These are phyloP conservation scores for Solanum hybrid DNA, from an alignment of 305 asterid genomes.

Conservation along the genomic window DNA sequence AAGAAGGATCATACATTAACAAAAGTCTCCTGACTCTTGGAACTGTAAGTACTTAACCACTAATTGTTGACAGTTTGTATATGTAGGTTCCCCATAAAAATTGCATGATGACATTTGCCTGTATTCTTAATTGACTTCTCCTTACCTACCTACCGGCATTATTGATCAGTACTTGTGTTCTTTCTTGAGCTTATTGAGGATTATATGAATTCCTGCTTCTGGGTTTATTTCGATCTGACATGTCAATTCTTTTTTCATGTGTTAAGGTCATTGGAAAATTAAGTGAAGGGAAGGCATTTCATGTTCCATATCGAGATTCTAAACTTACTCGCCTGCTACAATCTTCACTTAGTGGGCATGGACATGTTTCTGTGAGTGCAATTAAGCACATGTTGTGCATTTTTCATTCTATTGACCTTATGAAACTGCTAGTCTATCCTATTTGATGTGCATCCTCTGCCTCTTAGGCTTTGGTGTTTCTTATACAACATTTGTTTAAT, in stretches of 20 bases:
- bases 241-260: constrained; percentile 11
- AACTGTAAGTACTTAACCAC: constrained; percentile 55
- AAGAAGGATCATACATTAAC: constrained; percentile 97
- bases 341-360: constrained; percentile 93
- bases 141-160: neutral
- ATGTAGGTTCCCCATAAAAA: neutral
- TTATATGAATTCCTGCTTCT: constrained; percentile 2
- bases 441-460: neutral
- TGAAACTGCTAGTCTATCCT: neutral
- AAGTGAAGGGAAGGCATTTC: constrained; percentile 95
- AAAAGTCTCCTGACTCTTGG: constrained; percentile 99
- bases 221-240: constrained; percentile 1
- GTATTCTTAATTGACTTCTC: neutral
- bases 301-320: constrained; percentile 97
- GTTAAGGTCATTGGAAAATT: constrained; percentile 92
- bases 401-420: neutral
- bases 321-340: constrained; percentile 94
- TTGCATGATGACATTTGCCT: neutral
- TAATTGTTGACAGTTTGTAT: neutral
- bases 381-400: neutral
- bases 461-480: neutral
- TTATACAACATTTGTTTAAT: neutral
- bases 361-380: constrained; percentile 88
- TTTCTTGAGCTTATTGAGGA: neutral
- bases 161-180: neutral